These are phyloP conservation scores for Sugiyamaella mastotermitis DNA, from an alignment of 805 yeast species.

Conservation along the genomic window DNA sequence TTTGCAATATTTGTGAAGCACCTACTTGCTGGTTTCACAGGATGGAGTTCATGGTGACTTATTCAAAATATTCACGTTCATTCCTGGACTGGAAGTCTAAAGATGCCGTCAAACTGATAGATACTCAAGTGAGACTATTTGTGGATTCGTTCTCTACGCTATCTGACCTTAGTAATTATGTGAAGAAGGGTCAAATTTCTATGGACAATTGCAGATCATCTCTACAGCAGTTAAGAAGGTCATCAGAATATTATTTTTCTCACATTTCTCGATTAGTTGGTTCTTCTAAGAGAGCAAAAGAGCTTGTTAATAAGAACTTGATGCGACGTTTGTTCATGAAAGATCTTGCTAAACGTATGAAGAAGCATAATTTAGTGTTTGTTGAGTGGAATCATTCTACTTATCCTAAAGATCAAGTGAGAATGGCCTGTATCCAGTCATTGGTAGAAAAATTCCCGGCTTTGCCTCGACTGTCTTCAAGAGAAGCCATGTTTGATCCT, in stretches of 20 bases:
- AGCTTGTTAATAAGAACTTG: slow-evolving; percentile 11
- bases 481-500: slow-evolving; percentile 15
- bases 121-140: slow-evolving; percentile 6
- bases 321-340: slow-evolving; percentile 9
- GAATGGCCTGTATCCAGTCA: slow-evolving; percentile 10
- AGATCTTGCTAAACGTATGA: slow-evolving; percentile 8
- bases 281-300: slow-evolving; percentile 11
- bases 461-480: slow-evolving; percentile 10
- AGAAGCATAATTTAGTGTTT: slow-evolving; percentile 6
- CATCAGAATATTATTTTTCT: slow-evolving; percentile 7
- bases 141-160: slow-evolving; percentile 6
- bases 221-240: slow-evolving; percentile 1
- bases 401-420: slow-evolving; percentile 2
- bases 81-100: slow-evolving; percentile 16
- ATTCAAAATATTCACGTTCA: slow-evolving; percentile 12
- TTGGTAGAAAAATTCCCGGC: slow-evolving; percentile 3
- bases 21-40: slow-evolving; percentile 15
- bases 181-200: slow-evolving; percentile 9
- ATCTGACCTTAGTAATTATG: slow-evolving; percentile 6
- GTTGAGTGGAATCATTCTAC: slow-evolving; percentile 7
- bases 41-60: slow-evolving; percentile 16
- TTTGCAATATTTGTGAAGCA: slow-evolving; percentile 14
- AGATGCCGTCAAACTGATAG: slow-evolving; percentile 13
- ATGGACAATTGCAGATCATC: slow-evolving; percentile 7
- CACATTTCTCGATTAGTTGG: slow-evolving; percentile 11